Base-by-base conservation (phyloP, 208 protist species). In the Wallacemonas sp. region DNA sequence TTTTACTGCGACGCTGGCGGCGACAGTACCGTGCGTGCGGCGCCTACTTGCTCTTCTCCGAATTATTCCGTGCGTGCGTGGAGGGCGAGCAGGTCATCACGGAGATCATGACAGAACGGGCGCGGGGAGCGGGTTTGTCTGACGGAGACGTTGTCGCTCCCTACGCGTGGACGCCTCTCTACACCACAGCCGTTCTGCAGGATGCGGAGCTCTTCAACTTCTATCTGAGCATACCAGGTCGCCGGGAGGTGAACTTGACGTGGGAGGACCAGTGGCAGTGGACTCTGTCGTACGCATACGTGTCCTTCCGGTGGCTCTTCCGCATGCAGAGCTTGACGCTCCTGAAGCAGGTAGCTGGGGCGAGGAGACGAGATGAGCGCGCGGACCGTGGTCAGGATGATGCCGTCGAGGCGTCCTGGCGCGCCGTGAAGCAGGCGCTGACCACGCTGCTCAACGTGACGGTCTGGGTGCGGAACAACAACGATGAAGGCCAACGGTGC, bases 381-480 rank as follows among this genome's bases (percentile, higher is more conserved):
- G n/a, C n/a, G n/a, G n/a, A n/a, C n/a, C n/a, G n/a, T n/a, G n/a
- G n/a, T n/a, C n/a, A 49, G 14, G 17, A 21, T 4, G 51, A 58
- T 19, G 31, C 24, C 28, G 51, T 22, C 21, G 56, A 26, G 33
- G 33, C 21, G 14, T 19, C 56, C 2, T 31, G 39, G 72, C 41
- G 42, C 21, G 58, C 38, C 39, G 61, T 84, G 53, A 30, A 59
- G 44, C 54, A 56, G 38, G 73, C 69, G 26, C 74, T 59, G 42
- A 27, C 62, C 5, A 58, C 77, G 22, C 44, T 88, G 9, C 79
- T 90, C 75, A 91, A 94, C 51, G 84, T 89, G 21, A 88, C 80
- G 39, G 69, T 91, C 45, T 94, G 86, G 81, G 72, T 86, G 28
- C 60, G 69, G 12, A 94, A 94, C 66, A 66, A 94, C 70, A 90